phyloP scores from a whole-genome alignment of 2,329 filamentous ascomycete species.

The Aspergillus fijiensis region DNA sequence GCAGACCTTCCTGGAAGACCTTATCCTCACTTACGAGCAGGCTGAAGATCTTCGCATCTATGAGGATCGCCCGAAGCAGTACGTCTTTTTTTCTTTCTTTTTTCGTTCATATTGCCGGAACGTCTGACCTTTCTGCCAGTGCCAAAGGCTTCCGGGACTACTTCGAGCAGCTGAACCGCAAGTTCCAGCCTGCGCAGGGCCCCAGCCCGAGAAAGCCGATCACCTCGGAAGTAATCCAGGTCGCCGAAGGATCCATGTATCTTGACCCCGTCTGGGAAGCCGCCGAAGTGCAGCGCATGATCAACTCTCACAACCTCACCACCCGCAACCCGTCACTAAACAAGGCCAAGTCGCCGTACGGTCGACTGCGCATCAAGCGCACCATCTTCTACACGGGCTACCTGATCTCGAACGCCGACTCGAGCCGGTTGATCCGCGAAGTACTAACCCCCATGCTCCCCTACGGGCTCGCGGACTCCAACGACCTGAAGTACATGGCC shows the following conservation, averaged over 20 bases:
- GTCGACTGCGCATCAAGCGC: constrained; percentile 72
- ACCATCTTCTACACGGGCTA: constrained; percentile 92
- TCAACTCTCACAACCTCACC: constrained; percentile 75
- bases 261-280: constrained; percentile 78
- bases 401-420: constrained; percentile 71
- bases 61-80: constrained; percentile 63
- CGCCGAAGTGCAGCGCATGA: constrained; percentile 81
- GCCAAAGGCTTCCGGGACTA: constrained; percentile 83
- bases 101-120: not conserved
- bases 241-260: constrained; percentile 70
- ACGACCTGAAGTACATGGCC: constrained; percentile 76
- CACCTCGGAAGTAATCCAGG: constrained; percentile 77
- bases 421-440: constrained; percentile 64
- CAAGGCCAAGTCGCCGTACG: constrained; percentile 43
- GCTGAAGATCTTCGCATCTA: constrained; percentile 77
- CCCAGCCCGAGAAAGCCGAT: constrained; percentile 63
- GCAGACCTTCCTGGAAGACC: constrained; percentile 73
- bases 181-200: constrained; percentile 43
- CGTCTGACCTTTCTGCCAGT: constrained; percentile 36
- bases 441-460: constrained; percentile 63
- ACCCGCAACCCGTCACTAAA: constrained; percentile 34
- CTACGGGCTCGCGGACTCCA: constrained; percentile 57
- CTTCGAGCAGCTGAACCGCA: constrained; percentile 72
- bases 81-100: constrained; percentile 25
- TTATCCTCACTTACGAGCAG: constrained; percentile 81